phyloP scores from a whole-genome alignment of 345 rosid species.

The Arabis alpina region DNA sequence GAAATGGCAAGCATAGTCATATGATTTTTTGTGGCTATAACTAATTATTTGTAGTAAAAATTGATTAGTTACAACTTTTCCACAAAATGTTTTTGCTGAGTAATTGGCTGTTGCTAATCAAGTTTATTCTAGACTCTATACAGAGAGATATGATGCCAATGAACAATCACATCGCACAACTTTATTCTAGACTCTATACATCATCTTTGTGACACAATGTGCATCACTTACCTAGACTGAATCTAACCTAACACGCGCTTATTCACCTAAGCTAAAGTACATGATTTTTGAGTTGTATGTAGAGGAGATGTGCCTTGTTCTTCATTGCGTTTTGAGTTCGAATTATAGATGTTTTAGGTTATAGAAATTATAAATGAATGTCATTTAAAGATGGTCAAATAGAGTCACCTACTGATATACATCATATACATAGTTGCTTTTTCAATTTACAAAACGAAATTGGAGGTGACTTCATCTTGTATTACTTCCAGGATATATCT shows the following conservation, averaged over 20 bases:
- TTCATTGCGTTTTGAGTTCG: background rate
- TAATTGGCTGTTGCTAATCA: too few species aligned
- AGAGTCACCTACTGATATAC: slow-evolving; percentile 39
- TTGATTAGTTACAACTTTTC: too few species aligned
- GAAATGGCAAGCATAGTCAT: too few species aligned
- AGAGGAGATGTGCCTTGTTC: slow-evolving; percentile 17
- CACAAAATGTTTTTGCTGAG: too few species aligned
- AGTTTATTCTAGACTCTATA: too few species aligned
- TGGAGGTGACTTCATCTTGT: slow-evolving; percentile 49
- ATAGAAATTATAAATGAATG: background rate
- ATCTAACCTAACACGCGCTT: slow-evolving; percentile 36
- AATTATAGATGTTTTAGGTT: background rate
- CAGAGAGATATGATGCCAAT: slow-evolving; percentile 1
- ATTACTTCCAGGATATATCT: slow-evolving; percentile 72
- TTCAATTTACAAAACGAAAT: slow-evolving; percentile 6
- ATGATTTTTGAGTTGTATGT: background rate
- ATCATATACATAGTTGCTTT: slow-evolving; percentile 10
- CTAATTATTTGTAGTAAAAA: too few species aligned
- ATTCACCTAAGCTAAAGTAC: slow-evolving; percentile 18
- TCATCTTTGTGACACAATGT: slow-evolving; percentile 31
- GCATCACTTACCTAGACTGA: slow-evolving; percentile 31
- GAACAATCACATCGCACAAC: slow-evolving; percentile 24
- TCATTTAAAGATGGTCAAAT: background rate
- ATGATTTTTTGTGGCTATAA: too few species aligned
- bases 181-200: slow-evolving; percentile 18